Base-by-base conservation (phyloP, 2,329 filamentous ascomycete genomes). In the Chaetomiaceae sp. region DNA sequence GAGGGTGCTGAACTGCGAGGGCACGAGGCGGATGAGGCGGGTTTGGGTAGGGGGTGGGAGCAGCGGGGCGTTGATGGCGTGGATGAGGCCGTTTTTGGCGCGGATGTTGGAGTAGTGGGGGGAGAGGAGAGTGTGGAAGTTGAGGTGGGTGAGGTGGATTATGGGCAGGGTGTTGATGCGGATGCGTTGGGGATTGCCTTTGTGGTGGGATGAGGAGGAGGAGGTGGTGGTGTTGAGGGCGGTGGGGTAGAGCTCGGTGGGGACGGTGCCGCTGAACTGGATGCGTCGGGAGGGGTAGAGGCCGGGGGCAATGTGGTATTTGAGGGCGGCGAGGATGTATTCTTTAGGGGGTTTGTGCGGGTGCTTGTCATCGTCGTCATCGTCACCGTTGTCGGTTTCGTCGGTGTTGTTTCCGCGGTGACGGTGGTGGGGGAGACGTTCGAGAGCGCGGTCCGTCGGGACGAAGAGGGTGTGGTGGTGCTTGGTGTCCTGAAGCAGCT, bases 381-480 rank as follows among this genome's bases (percentile, higher is more conserved):
- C 27, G 36, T 39, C 19, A 17, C n/a, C n/a, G n/a, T n/a, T n/a
- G n/a, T n/a, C n/a, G n/a, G n/a, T n/a, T n/a, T n/a, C n/a, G n/a
- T n/a, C n/a, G n/a, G n/a, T n/a, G n/a, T n/a, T n/a, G n/a, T n/a
- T n/a, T n/a, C n/a, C n/a, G n/a, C n/a, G 29, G 33, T 43, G 40
- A 14, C 27, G 38, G 29, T 48, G 38, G 38, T 41, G 26, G 2
- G 75, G 75, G 19, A 81, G 65, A 55, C 75, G 69, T 51, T 84
- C 78, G 57, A 96, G 91, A 0, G 88, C 88, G 40, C 74, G 69
- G 62, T 95, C 80, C 1, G 78, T 81, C 0, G 90, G 90, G 2
- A 86, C 85, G 58, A 95, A 94, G 41, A 93, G 66, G 1, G 90
- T 95, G 60, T 84, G 79, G 64, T 91, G 90, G 18, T 77, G 71